Conservation (phyloP, 495 filamentous ascomycete species). For the Aspergillus ostianus region DNA sequence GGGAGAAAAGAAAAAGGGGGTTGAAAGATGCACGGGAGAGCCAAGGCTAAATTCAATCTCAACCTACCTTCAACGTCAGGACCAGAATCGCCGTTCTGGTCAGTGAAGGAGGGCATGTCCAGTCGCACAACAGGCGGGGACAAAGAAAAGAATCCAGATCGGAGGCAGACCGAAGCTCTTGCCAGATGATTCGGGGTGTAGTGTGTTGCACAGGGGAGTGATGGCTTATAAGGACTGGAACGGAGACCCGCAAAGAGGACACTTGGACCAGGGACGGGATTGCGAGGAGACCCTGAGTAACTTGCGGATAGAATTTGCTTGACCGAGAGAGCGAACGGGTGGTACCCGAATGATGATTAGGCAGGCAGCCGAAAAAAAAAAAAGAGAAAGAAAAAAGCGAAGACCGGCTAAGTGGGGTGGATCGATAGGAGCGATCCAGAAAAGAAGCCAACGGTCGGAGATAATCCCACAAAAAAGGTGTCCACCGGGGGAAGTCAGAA, state of each 20-base stretch:
- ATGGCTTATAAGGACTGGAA: background rate
- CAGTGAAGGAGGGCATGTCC: slow-evolving; percentile 39
- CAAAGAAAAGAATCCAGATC: background rate
- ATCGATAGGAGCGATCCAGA: background rate
- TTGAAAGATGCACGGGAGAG: slow-evolving; percentile 7
- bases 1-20: slow-evolving; percentile 1
- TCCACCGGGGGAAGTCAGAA: background rate
- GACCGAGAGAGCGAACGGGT: slow-evolving; percentile 1
- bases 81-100: slow-evolving; percentile 24
- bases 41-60: slow-evolving; percentile 3
- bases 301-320: slow-evolving; percentile 4
- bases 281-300: slow-evolving; percentile 3
- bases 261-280: slow-evolving; percentile 6
- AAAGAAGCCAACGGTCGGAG: background rate
- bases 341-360: background rate
- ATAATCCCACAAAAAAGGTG: background rate
- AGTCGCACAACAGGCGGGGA: background rate
- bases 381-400: background rate
- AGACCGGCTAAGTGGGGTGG: slow-evolving; percentile 3
- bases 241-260: slow-evolving; percentile 2
- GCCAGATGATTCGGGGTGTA: background rate
- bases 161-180: background rate
- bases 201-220: too few species aligned
- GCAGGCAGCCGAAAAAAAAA: background rate
- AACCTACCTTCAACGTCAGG: slow-evolving; percentile 39